A percentile compares a stretch with the other conserved stretches of the same genome.
Conservation (phyloP, 176 grass and related monocot genomes). For the Microstegium vimineum region DNA sequence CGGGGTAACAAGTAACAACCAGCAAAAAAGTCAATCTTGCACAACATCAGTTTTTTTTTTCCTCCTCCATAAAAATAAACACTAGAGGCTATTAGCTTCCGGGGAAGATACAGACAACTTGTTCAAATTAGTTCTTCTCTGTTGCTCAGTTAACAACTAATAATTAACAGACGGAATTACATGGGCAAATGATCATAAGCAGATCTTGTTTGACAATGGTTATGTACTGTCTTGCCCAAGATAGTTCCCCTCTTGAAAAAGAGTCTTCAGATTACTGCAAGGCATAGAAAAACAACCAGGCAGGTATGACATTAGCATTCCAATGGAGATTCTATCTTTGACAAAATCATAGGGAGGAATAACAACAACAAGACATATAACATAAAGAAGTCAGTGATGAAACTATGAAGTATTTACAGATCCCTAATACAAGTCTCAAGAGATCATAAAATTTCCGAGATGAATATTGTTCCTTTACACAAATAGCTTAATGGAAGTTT, state of each 20-base stretch:
- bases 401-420: background rate
- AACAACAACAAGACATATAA: background rate
- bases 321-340: background rate
- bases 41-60: background rate
- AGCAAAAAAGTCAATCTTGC: background rate
- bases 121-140: background rate
- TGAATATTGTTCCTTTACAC: background rate
- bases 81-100: background rate
- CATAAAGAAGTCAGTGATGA: background rate
- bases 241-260: conserved; percentile 42
- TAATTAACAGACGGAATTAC: conserved; percentile 17
- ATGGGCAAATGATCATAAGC: background rate
- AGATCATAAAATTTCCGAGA: background rate
- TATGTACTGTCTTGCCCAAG: conserved; percentile 24
- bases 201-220: background rate
- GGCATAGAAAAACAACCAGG: background rate
- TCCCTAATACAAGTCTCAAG: background rate
- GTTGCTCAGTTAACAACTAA: conserved; percentile 12
- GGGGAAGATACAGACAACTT: background rate
- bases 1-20: background rate
- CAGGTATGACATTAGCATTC: background rate
- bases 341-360: background rate
- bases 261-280: conserved; percentile 52
- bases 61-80: background rate
- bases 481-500: background rate